Evolutionary conservation across 176 grass and related monocot species (phyloP).

Genomic region (Cocos nucifera): DNA sequence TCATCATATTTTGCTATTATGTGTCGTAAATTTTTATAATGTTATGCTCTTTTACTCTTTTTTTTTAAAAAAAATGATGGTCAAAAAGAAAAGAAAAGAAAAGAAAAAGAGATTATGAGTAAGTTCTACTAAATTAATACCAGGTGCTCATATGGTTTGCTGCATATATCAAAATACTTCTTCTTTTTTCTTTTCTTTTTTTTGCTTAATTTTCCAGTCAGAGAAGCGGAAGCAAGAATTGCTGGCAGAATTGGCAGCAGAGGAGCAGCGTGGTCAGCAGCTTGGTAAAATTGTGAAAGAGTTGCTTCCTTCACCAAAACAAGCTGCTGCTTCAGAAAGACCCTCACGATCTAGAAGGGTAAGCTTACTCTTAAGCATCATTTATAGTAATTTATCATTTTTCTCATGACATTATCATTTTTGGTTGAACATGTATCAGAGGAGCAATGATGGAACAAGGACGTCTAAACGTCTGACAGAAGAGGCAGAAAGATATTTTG

Average conservation of each 20-base stretch:
- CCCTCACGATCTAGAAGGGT: constrained; percentile 52
- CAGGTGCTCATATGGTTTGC: too few species aligned
- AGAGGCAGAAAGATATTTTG: constrained; percentile 89
- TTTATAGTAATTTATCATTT: too few species aligned
- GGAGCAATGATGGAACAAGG: constrained; percentile 82
- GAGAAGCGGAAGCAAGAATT: constrained; percentile 89
- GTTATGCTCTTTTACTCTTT: too few species aligned
- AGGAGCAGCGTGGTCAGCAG: constrained; percentile 85
- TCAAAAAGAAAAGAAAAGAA: too few species aligned
- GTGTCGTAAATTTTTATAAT: too few species aligned
- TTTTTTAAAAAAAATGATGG: too few species aligned
- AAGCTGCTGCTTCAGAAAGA: constrained; percentile 35
- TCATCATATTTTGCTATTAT: too few species aligned
- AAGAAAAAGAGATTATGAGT: too few species aligned
- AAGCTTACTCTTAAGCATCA: constrained; percentile 10
- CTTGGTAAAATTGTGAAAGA: constrained; percentile 90
- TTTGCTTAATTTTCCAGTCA: constrained; percentile 37
- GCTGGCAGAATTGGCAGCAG: constrained; percentile 67
- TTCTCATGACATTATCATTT: too few species aligned
- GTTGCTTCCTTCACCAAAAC: constrained; percentile 65
- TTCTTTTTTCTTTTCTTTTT: too few species aligned
- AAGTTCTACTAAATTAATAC: too few species aligned
- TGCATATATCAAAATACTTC: too few species aligned
- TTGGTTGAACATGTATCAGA: constrained; percentile 29
- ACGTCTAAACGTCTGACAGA: constrained; percentile 58